Percentiles rank a stretch among this genome's conserved stretches.
These are phyloP conservation scores for Salix viminalis DNA, from an alignment of 345 rosid species.

Conservation along the genomic window DNA sequence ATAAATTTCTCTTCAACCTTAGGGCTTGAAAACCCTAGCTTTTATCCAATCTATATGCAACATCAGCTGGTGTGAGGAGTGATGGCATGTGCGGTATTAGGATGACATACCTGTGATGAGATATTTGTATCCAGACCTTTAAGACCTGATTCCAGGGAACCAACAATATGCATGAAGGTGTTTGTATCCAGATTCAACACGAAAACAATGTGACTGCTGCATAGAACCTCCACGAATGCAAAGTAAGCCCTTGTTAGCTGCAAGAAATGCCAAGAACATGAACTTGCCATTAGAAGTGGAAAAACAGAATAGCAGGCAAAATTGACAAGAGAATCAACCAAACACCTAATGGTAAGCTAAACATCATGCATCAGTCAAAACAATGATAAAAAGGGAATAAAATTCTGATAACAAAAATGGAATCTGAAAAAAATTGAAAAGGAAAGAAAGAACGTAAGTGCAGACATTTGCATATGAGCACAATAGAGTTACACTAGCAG, in stretches of 20 bases:
- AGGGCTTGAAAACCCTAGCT: too few species aligned
- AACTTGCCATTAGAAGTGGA: neutral
- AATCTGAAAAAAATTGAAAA: neutral
- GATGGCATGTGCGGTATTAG: neutral
- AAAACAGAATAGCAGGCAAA: neutral
- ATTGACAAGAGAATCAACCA: neutral
- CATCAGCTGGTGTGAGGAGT: neutral
- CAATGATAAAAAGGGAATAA: neutral
- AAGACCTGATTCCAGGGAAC: conserved; percentile 96
- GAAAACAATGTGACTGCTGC: conserved; percentile 67
- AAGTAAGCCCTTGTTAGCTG: conserved; percentile 98
- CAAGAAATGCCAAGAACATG: conserved; percentile 25
- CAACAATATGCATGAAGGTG: conserved; percentile 85
- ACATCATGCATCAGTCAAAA: neutral
- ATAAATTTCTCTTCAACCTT: too few species aligned
- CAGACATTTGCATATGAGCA: neutral
- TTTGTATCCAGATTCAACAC: conserved; percentile 75
- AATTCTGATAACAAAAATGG: neutral
- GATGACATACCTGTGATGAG: conserved; percentile 74
- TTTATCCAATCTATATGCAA: too few species aligned
- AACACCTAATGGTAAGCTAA: neutral
- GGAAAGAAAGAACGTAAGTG: neutral
- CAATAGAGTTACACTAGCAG: neutral
- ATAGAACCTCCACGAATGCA: conserved; percentile 86
- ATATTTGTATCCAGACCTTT: conserved; percentile 87